These are phyloP conservation scores for Phragmites australis DNA, from an alignment of 176 grass and related monocot genomes.

Conservation along the genomic window DNA sequence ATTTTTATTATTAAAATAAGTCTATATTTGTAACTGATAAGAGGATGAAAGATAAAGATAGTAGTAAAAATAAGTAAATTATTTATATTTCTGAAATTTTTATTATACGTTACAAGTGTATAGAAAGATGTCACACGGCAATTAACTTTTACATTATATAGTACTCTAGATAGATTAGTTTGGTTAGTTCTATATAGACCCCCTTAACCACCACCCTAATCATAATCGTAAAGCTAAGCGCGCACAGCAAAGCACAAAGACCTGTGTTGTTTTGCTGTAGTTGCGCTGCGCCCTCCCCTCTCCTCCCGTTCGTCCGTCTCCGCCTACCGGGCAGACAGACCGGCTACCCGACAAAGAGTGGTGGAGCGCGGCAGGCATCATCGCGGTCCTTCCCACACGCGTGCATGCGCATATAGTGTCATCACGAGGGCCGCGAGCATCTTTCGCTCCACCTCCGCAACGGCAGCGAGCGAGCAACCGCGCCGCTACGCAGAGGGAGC, in stretches of 20 bases:
- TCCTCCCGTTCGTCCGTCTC: background rate
- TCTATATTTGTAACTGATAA: too few species aligned
- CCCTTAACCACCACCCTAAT: slow-evolving; percentile 22
- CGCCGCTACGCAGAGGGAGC: background rate
- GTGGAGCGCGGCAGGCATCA: slow-evolving; percentile 22
- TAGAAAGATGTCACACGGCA: too few species aligned
- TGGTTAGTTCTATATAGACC: slow-evolving; percentile 13
- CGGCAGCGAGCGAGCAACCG: background rate
- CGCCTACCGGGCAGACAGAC: background rate
- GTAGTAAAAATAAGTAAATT: too few species aligned
- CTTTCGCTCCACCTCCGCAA: background rate
- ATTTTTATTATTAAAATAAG: too few species aligned
- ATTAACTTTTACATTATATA: too few species aligned
- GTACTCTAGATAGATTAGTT: slow-evolving; percentile 1
- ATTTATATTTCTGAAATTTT: too few species aligned
- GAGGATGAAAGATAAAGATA: too few species aligned
- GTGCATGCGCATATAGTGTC: slow-evolving; percentile 8
- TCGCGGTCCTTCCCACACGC: slow-evolving; percentile 25
- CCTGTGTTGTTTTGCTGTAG: background rate
- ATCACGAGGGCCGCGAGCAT: background rate
- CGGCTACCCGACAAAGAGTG: background rate
- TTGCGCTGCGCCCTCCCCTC: background rate
- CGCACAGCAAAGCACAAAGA: background rate
- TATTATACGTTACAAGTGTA: too few species aligned
- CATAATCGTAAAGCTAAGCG: background rate